Evolutionary conservation across 208 protist species (phyloP).

Genomic region (Leishmania amazonensis): DNA sequence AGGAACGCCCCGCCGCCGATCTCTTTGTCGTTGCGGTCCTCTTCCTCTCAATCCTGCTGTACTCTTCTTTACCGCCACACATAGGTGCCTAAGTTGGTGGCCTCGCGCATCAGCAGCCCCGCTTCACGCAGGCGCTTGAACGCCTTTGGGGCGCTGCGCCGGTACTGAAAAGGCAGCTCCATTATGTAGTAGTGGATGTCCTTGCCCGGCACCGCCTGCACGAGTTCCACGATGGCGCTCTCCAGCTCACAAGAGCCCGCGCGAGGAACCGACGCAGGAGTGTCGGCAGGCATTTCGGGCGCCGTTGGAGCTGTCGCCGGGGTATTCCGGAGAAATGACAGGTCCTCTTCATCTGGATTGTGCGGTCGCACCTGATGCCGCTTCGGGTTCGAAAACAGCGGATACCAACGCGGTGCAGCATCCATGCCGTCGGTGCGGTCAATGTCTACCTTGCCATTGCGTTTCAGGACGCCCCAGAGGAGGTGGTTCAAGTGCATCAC

Average conservation of each 20-base stretch:
- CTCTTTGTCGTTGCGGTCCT: background rate
- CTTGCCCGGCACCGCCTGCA: conserved; percentile 51
- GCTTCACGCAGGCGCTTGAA: conserved; percentile 76
- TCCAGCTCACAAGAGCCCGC: conserved; percentile 38
- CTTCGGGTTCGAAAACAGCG: conserved; percentile 57
- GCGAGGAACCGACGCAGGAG: background rate
- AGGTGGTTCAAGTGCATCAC: conserved; percentile 70
- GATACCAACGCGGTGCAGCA: conserved; percentile 70
- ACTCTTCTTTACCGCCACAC: conserved; percentile 52
- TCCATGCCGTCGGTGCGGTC: conserved; percentile 67
- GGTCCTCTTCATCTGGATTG: conserved; percentile 75
- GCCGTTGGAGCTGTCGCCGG: conserved; percentile 3
- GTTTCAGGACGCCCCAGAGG: conserved; percentile 82
- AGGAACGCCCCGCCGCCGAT: background rate
- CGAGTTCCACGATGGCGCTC: conserved; percentile 43
- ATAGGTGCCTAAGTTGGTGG: conserved; percentile 68
- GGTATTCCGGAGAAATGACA: conserved; percentile 51
- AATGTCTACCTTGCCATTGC: conserved; percentile 69
- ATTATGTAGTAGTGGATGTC: conserved; percentile 82
- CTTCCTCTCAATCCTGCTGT: background rate
- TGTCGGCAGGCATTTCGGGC: conserved; percentile 13
- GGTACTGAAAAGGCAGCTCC: conserved; percentile 44
- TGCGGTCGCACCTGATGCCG: conserved; percentile 61
- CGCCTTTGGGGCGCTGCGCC: conserved; percentile 49
- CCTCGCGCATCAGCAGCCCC: conserved; percentile 51